Percentiles rank a stretch among this genome's conserved stretches.
phyloP scores from a whole-genome alignment of 164 flowering plant species.

The Dillenia suffruticosa region DNA sequence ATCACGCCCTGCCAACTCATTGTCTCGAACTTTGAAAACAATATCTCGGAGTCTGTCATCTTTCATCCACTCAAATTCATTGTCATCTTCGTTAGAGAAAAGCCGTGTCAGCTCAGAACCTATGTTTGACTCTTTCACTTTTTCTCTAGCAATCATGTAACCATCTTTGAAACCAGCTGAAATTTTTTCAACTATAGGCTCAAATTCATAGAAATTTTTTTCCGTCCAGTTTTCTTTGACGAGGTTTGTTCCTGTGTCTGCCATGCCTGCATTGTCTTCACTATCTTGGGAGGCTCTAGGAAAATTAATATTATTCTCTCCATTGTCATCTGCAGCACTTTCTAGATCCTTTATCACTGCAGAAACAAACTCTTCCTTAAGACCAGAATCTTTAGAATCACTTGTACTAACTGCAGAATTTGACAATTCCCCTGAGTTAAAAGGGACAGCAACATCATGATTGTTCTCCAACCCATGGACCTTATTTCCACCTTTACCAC shows the following conservation, averaged over 20 bases:
- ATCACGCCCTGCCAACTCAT: constrained; percentile 77
- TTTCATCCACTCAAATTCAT: constrained; percentile 87
- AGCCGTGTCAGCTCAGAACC: constrained; percentile 23
- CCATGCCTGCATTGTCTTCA: constrained; percentile 8
- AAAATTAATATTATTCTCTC: constrained; percentile 2
- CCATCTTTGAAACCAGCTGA: constrained; percentile 69
- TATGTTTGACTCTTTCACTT: constrained; percentile 26
- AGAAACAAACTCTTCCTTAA: constrained; percentile 11
- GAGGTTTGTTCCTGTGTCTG: constrained; percentile 15
- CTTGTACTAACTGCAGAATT: constrained; percentile 11
- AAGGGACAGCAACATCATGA: constrained; percentile 3
- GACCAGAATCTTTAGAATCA: constrained; percentile 11
- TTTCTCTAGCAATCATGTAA: constrained; percentile 57
- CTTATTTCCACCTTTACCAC: constrained; percentile 5
- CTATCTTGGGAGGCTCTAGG: constrained; percentile 5
- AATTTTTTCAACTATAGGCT: constrained; percentile 62
- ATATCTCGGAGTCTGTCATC: constrained; percentile 75
- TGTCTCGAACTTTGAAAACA: constrained; percentile 82
- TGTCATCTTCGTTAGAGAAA: constrained; percentile 25
- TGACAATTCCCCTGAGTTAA: constrained; percentile 8
- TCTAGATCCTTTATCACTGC: constrained; percentile 6
- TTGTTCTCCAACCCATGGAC: constrained; percentile 2
- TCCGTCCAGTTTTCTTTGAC: constrained; percentile 62
- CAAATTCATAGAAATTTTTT: constrained; percentile 66
- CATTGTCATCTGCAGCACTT: constrained; percentile 6